Percentiles rank a stretch among this genome's conserved stretches.
Conservation (phyloP, 805 yeast species). For the Debaryomyces maramus region DNA sequence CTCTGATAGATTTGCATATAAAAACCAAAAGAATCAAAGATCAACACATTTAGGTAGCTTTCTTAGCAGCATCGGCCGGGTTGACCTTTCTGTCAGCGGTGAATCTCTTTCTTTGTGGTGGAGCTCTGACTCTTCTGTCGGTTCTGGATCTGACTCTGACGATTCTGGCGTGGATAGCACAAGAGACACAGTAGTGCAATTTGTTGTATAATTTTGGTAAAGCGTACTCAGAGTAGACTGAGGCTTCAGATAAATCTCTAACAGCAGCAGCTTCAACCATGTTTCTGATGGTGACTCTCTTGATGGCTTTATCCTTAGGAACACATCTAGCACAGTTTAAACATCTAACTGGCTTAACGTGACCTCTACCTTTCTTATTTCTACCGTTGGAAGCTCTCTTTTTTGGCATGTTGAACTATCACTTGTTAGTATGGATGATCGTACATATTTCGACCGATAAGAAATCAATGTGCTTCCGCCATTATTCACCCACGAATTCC, state of each 20-base stretch:
- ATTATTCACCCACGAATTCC: not conserved
- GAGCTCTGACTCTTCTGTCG: slow-evolving; percentile 98
- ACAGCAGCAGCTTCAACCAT: slow-evolving; percentile 99
- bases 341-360: slow-evolving; percentile 99
- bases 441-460: not conserved
- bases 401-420: slow-evolving; percentile 84
- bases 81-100: slow-evolving; percentile 92
- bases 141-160: slow-evolving; percentile 99
- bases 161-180: slow-evolving; percentile 99
- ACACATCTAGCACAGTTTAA: slow-evolving; percentile 99
- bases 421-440: slow-evolving; percentile 22
- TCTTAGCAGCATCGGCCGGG: slow-evolving; percentile 97
- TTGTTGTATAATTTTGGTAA: slow-evolving; percentile 99
- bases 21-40: slow-evolving; percentile 5
- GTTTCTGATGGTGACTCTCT: slow-evolving; percentile 99
- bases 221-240: slow-evolving; percentile 98
- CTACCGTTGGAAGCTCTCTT: slow-evolving; percentile 99
- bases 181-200: slow-evolving; percentile 99
- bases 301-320: slow-evolving; percentile 99
- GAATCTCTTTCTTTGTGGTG: slow-evolving; percentile 99
- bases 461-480: not conserved
- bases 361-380: slow-evolving; percentile 99
- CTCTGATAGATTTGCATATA: too few relatives aligned
- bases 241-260: slow-evolving; percentile 99
- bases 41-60: slow-evolving; percentile 47